Conservation (phyloP, 345 rosid genomes). For the Sapria himalayana region DNA sequence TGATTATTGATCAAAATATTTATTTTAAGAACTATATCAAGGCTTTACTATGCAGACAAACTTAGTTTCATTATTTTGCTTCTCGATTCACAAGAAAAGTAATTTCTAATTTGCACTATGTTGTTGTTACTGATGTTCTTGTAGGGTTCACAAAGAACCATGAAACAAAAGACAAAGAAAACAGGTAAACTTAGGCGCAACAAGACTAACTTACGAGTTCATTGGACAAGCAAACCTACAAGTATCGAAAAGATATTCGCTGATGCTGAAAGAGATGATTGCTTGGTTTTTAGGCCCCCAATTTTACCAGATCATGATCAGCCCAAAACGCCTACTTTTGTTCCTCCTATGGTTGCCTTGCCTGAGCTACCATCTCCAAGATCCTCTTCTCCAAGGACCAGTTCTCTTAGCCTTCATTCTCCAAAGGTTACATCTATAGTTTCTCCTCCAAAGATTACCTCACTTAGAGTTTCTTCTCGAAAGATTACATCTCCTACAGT, state of each 20-base stretch:
- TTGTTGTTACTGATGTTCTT: not conserved
- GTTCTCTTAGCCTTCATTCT: conserved; percentile 30
- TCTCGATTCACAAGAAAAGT: no score
- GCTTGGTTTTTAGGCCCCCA: conserved; percentile 52
- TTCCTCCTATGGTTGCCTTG: conserved; percentile 14
- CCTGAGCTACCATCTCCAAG: conserved; percentile 17
- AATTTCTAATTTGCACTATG: no score
- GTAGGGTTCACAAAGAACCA: conserved; percentile 21
- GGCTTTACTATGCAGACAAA: not conserved
- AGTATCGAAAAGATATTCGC: conserved; percentile 81
- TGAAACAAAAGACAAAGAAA: conserved; percentile 53
- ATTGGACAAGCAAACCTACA: conserved; percentile 63
- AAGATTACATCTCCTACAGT: conserved; percentile 28
- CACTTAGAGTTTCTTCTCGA: conserved; percentile 35
- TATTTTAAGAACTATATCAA: no score
- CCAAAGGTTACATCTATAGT: conserved; percentile 20
- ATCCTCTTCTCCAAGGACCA: conserved; percentile 29
- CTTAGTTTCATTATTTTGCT: no score
- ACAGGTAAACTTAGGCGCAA: conserved; percentile 37
- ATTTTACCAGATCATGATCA: conserved; percentile 33
- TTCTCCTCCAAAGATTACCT: conserved; percentile 29
- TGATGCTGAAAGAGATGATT: conserved; percentile 83
- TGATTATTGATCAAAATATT: no score
- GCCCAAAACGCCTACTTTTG: conserved; percentile 25
- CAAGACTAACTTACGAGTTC: conserved; percentile 64